Evolutionary conservation across 2,329 filamentous ascomycete genomes (phyloP).

Genomic region (Didymella sp.): DNA sequence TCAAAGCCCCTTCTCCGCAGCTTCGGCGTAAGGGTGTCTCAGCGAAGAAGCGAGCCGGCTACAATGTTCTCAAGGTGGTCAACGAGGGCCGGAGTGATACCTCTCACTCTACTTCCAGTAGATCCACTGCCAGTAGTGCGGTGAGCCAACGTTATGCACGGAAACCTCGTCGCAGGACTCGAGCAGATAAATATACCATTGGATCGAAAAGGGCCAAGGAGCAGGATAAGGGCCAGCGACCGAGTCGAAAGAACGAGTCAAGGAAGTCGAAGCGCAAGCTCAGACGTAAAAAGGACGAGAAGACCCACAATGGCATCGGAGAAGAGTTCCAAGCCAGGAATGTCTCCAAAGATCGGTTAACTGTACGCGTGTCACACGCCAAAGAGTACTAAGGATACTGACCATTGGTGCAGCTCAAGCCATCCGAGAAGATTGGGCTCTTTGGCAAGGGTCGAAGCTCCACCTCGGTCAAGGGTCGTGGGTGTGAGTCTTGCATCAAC

Average conservation of each 20-base stretch:
- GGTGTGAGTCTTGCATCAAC: slow-evolving; percentile 45
- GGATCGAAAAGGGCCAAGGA: slow-evolving; percentile 40
- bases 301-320: slow-evolving; percentile 47
- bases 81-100: slow-evolving; percentile 25
- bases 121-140: slow-evolving; percentile 25
- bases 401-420: slow-evolving; percentile 52
- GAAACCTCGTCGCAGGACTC: slow-evolving; percentile 56
- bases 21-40: slow-evolving; percentile 18
- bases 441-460: slow-evolving; percentile 59
- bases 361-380: slow-evolving; percentile 45
- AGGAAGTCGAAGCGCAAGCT: slow-evolving; percentile 45
- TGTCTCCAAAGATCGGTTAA: slow-evolving; percentile 55
- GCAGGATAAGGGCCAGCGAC: slow-evolving; percentile 30
- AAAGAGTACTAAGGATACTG: slow-evolving; percentile 25
- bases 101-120: slow-evolving; percentile 21
- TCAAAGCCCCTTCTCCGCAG: slow-evolving; percentile 28
- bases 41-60: slow-evolving; percentile 6
- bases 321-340: slow-evolving; percentile 56
- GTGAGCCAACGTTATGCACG: slow-evolving; percentile 50
- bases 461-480: slow-evolving; percentile 53
- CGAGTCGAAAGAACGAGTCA: slow-evolving; percentile 34
- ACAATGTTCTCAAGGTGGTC: slow-evolving; percentile 16
- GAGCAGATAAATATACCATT: slow-evolving; percentile 54
- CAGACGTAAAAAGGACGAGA: slow-evolving; percentile 48
- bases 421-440: slow-evolving; percentile 51